Conservation (phyloP, 2,329 filamentous ascomycete species). For the Fusarium incarnatum region DNA sequence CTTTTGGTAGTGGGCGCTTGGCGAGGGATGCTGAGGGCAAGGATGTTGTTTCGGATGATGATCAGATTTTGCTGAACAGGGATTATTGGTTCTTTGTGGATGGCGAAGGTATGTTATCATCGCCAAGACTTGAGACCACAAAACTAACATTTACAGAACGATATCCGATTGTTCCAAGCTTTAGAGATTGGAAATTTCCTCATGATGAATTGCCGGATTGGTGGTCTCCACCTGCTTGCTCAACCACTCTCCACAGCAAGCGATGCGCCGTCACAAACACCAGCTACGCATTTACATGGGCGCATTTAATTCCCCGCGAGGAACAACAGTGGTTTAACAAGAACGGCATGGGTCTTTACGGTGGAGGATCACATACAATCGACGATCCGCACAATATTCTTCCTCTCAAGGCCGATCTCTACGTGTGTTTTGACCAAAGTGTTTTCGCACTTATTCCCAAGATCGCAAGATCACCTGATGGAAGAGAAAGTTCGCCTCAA, state of each 20-base stretch:
- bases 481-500: background rate
- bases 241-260: constrained; percentile 2
- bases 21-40: constrained; percentile 26
- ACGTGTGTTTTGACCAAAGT: constrained; percentile 36
- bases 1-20: constrained; percentile 16
- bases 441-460: constrained; percentile 35
- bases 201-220: constrained; percentile 30
- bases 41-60: background rate
- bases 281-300: constrained; percentile 36
- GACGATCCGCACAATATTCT: constrained; percentile 36
- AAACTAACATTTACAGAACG: background rate
- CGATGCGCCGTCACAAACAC: constrained; percentile 38
- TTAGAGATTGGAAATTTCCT: constrained; percentile 39
- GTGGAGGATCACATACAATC: constrained; percentile 30
- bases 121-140: background rate
- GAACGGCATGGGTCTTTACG: constrained; percentile 37
- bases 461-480: background rate
- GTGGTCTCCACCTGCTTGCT: constrained; percentile 18
- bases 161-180: constrained; percentile 33
- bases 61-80: constrained; percentile 20
- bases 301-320: constrained; percentile 31
- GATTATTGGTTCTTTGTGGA: constrained; percentile 40
- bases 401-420: constrained; percentile 34
- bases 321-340: constrained; percentile 38
- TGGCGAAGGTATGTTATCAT: constrained; percentile 16